Percentiles rank a stretch among this genome's conserved stretches.
These are phyloP conservation scores for Crassisporium funariophilum DNA, from an alignment of 768 basidiomycete species.

Conservation along the genomic window DNA sequence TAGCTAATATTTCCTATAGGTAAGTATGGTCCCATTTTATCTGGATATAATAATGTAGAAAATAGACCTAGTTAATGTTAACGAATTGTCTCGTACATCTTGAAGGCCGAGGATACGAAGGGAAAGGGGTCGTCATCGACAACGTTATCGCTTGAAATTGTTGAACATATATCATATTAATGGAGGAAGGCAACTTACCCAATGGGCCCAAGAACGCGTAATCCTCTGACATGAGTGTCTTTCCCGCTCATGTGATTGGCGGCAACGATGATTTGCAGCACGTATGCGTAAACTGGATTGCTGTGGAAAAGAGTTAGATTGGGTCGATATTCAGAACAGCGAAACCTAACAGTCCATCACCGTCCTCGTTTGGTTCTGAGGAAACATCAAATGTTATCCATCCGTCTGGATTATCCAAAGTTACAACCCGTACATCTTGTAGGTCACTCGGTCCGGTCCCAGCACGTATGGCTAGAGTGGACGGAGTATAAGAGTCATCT, in stretches of 20 bases:
- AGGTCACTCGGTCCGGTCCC: slow-evolving; percentile 91
- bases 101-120: slow-evolving; percentile 65
- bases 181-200: slow-evolving; percentile 53
- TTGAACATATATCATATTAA: slow-evolving; percentile 6
- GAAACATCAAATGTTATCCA: slow-evolving; percentile 91
- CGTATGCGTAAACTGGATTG: slow-evolving; percentile 85
- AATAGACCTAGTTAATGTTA: slow-evolving; percentile 31
- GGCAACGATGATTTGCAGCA: slow-evolving; percentile 87
- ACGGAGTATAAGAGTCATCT: slow-evolving; percentile 98
- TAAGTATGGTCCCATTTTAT: slow-evolving; percentile 20
- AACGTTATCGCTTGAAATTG: slow-evolving; percentile 39
- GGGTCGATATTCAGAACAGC: background rate
- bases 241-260: slow-evolving; percentile 98
- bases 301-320: slow-evolving; percentile 39
- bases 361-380: slow-evolving; percentile 76
- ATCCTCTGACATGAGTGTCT: slow-evolving; percentile 95
- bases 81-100: slow-evolving; percentile 78
- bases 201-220: slow-evolving; percentile 82
- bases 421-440: slow-evolving; percentile 86
- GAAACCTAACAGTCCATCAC: slow-evolving; percentile 69
- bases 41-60: slow-evolving; percentile 19
- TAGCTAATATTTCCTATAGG: slow-evolving; percentile 15
- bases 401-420: slow-evolving; percentile 89
- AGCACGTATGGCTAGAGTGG: slow-evolving; percentile 85
- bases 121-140: slow-evolving; percentile 72